Percentiles rank a stretch among this genome's conserved stretches.
phyloP scores from a whole-genome alignment of 441 rosid genomes.

The Francoa sonchifolia region DNA sequence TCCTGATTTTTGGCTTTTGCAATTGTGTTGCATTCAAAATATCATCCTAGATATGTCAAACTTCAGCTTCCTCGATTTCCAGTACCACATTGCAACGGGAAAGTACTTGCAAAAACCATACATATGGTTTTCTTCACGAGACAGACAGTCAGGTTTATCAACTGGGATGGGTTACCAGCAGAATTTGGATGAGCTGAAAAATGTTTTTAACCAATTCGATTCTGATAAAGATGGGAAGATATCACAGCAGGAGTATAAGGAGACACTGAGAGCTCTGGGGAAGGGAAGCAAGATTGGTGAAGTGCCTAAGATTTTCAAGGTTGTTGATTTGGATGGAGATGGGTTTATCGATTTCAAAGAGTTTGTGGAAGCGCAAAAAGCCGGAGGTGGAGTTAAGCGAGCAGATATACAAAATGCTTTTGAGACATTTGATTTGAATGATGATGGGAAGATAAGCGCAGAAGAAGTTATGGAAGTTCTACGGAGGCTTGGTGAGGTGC shows the following conservation, averaged over 20 bases:
- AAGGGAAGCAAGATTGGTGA: constrained; percentile 32
- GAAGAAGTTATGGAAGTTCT: constrained; percentile 57
- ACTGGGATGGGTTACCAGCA: constrained; percentile 35
- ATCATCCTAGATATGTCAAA: background rate
- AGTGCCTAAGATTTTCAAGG: constrained; percentile 49
- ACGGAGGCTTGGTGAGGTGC: constrained; percentile 68
- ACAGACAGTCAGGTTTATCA: constrained; percentile 47
- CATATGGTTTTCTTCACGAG: constrained; percentile 37
- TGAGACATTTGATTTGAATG: constrained; percentile 45
- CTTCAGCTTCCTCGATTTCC: constrained; percentile 10
- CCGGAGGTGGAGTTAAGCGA: constrained; percentile 43
- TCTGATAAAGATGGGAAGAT: constrained; percentile 69
- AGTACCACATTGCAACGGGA: constrained; percentile 11
- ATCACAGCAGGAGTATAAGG: constrained; percentile 68
- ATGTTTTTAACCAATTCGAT: constrained; percentile 59
- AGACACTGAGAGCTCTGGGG: constrained; percentile 49
- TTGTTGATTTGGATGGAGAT: constrained; percentile 65
- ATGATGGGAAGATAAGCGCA: constrained; percentile 71
- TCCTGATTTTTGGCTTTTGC: background rate
- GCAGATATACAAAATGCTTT: constrained; percentile 56
- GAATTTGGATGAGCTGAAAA: constrained; percentile 45
- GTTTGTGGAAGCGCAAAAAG: constrained; percentile 53
- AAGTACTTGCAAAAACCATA: constrained; percentile 32
- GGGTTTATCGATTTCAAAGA: constrained; percentile 78
- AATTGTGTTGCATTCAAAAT: background rate